Base-by-base conservation (phyloP, 768 basidiomycete species). In the Lactarius vividus region DNA sequence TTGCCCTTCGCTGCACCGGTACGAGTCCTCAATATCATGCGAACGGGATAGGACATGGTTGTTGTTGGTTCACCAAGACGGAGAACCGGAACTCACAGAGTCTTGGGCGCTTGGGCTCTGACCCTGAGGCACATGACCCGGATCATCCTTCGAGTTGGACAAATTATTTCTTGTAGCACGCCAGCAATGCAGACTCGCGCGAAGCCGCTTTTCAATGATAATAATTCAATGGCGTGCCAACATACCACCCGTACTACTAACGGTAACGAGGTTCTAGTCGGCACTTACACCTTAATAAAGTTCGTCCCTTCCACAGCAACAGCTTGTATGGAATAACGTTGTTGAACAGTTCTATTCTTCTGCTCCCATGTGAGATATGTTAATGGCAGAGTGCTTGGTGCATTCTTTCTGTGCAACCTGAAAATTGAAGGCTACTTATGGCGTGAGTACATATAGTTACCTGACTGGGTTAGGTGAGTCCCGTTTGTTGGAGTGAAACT, bases 31-130 rank as follows among this genome's bases (percentile, higher is more conserved):
- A 55, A 31, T 16, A 42, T 28, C 5, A 53, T 54, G 53, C 39
- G 64, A 60, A 59, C n/a, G n/a, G 26, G 15, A 39, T 42, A 44
- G n/a, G 40, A 52, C 66, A 67, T 67, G 49, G 61, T 31, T 20
- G 44, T 65, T 49, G 37, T 65, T 49, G 29, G 26, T 64, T 52
- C 15, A 15, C 49, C 11, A 26, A 52, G 23, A 10, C 49, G 13
- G 13, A 13, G 49, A 52, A 23, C n/a, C 46, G 11, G 23, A 26
- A 13, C 23, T 26, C 46, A 26, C 46, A 26, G 9, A 11, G 9
- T 37, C 35, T 35, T 35, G 35, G 20, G 44, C 20, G 20, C n/a
- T 46, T 46, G 44, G 20, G 20, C n/a, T n/a, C 42, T 20, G 20
- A n/a, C 26, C 15, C 46, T 11, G 49, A 52, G 49, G 49, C 49